Conservation (phyloP, 129 eudicot genomes). For the Sambucus nigra region DNA sequence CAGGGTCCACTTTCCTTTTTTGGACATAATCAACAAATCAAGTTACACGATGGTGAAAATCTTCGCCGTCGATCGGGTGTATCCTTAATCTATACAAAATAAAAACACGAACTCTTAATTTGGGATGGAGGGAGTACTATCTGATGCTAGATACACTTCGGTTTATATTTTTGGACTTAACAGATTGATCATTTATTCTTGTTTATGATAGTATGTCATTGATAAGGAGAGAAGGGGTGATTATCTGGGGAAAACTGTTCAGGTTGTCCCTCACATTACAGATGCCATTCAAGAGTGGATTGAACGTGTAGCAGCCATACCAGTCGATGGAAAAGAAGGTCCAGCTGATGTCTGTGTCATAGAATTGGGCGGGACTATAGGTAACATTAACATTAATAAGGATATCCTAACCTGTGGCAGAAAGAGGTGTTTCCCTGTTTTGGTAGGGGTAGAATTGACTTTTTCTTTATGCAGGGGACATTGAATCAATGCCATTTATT, state of each 20-base stretch:
- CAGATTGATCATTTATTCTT: conserved; percentile 10
- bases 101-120: no score
- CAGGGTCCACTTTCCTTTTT: no score
- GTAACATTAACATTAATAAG: conserved; percentile 17
- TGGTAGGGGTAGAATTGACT: not conserved
- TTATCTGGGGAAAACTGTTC: conserved; percentile 88
- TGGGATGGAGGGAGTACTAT: no score
- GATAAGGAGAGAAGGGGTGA: conserved; percentile 95
- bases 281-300: conserved; percentile 99
- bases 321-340: conserved; percentile 93
- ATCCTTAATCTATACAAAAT: no score
- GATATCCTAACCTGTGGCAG: not conserved
- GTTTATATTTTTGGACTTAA: not conserved
- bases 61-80: no score
- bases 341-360: conserved; percentile 98
- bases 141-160: not conserved
- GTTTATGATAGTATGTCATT: conserved; percentile 50
- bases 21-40: no score
- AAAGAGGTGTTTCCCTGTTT: not conserved
- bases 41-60: no score
- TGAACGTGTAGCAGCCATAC: conserved; percentile 73
- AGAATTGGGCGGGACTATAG: conserved; percentile 97
- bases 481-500: conserved; percentile 93
- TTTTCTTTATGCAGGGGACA: conserved; percentile 54
- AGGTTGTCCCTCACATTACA: conserved; percentile 94